Conservation (phyloP, 352 stramenopile species). For the Phytopythium oedochilum region DNA sequence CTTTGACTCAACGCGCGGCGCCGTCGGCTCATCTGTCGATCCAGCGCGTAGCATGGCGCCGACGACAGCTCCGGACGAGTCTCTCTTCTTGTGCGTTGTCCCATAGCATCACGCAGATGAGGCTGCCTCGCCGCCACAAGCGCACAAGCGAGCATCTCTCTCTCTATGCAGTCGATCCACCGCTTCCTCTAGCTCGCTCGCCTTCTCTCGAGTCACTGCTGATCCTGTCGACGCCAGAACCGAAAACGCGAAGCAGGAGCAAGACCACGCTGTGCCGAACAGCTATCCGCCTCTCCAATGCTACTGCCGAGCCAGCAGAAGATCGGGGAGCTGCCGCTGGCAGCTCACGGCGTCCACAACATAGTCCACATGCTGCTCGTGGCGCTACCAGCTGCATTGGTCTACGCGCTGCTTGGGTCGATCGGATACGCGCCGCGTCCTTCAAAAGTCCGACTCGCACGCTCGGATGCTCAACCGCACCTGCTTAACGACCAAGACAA, state of each 20-base stretch:
- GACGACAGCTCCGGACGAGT: no score
- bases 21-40: background rate
- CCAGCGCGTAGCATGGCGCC: background rate
- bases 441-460: background rate
- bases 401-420: background rate
- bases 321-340: background rate
- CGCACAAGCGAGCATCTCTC: background rate
- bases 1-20: no score
- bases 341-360: background rate
- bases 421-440: background rate
- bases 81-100: no score
- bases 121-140: background rate
- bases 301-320: background rate
- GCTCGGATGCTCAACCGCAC: background rate
- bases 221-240: background rate
- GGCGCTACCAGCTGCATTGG: background rate
- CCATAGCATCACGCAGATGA: background rate
- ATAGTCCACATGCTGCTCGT: background rate
- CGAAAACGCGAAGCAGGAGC: background rate
- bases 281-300: background rate
- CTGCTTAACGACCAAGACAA: background rate
- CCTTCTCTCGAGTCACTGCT: background rate
- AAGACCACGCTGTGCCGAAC: background rate
- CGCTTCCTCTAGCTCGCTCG: background rate
- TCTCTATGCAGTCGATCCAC: no score